Percentiles rank a stretch among this genome's conserved stretches.
Evolutionary conservation across 1,139 yeast genomes (phyloP).

Genomic region (Geotrichum histeridarum): DNA sequence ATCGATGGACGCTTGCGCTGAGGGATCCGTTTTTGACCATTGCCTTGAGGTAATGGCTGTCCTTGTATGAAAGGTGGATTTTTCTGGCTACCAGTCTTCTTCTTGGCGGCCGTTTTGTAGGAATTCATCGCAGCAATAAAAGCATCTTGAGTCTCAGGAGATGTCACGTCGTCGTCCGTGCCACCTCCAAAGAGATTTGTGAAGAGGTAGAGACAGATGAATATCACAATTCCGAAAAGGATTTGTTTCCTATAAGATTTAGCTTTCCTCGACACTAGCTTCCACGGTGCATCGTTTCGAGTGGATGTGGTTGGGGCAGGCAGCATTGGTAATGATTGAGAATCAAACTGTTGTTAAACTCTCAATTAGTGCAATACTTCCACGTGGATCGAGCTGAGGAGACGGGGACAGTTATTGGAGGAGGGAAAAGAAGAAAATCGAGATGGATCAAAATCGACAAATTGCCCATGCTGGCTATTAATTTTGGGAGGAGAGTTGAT

Average conservation of each 20-base stretch:
- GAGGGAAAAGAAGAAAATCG: neutral
- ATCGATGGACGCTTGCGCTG: neutral
- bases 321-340: constrained; percentile 4
- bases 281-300: constrained; percentile 11
- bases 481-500: too few species aligned
- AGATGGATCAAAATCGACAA: too few species aligned
- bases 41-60: neutral
- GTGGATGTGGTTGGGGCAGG: constrained; percentile 14
- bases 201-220: constrained; percentile 11
- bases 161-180: neutral
- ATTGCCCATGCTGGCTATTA: too few species aligned
- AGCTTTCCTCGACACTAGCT: constrained; percentile 1
- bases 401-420: neutral
- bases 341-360: too few species aligned
- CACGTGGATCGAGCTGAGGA: too few species aligned
- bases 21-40: neutral
- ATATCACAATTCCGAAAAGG: neutral
- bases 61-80: constrained; percentile 3
- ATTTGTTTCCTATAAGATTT: constrained; percentile 8
- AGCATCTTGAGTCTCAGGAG: neutral
- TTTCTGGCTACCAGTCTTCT: neutral
- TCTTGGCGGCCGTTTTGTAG: too few species aligned
- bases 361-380: too few species aligned
- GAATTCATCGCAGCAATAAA: neutral
- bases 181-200: constrained; percentile 12